Conservation (phyloP, 179 eudicot genomes). For the Amaranthus tricolor region DNA sequence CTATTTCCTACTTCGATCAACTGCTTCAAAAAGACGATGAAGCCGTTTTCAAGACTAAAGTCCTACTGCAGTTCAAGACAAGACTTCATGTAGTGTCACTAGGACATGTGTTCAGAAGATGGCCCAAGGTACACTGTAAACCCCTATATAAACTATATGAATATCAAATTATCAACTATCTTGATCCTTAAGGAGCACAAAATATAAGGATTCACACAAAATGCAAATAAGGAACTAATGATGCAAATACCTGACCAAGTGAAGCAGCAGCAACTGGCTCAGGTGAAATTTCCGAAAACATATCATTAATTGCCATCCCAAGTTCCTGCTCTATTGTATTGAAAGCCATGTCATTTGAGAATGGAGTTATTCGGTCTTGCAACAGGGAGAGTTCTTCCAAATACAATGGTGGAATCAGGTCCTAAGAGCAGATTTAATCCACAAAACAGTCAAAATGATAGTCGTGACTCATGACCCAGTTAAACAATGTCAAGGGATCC, state of each 20-base stretch:
- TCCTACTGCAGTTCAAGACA: too few species aligned
- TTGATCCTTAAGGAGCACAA: background rate
- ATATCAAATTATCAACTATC: background rate
- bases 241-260: constrained; percentile 76
- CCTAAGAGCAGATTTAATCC: constrained; percentile 38
- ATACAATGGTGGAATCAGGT: constrained; percentile 85
- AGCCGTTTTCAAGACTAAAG: too few species aligned
- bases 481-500: constrained; percentile 3
- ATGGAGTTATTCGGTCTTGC: constrained; percentile 91
- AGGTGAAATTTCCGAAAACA: constrained; percentile 87
- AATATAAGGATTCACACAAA: background rate
- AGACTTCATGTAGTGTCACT: too few species aligned
- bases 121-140: background rate
- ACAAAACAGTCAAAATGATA: background rate
- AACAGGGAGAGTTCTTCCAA: constrained; percentile 81
- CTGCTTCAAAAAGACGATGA: too few species aligned
- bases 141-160: background rate
- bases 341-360: constrained; percentile 79
- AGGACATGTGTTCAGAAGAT: too few species aligned
- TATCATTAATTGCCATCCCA: constrained; percentile 57
- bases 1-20: too few species aligned
- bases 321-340: constrained; percentile 80
- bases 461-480: background rate
- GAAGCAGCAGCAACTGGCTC: constrained; percentile 98
- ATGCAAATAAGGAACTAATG: background rate